phyloP scores from a whole-genome alignment of 306 rosid species.

The Rosa multiflora region DNA sequence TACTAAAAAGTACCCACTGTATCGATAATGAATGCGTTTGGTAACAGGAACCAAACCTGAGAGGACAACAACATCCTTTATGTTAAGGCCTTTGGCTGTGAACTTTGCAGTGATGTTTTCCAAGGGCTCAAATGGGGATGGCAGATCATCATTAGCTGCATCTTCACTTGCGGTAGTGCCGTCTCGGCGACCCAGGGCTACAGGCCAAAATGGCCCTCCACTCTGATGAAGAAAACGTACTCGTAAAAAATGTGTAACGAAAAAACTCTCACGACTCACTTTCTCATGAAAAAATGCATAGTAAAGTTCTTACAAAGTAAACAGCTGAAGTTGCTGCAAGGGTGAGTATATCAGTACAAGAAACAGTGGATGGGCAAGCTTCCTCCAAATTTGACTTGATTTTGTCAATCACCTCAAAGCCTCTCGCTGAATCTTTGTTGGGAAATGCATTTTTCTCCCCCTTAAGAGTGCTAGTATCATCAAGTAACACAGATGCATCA shows the following conservation, averaged over 20 bases:
- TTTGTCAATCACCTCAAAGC: constrained; percentile 74
- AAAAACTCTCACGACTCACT: not conserved
- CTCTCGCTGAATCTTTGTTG: constrained; percentile 67
- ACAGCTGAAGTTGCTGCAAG: constrained; percentile 84
- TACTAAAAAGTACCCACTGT: not conserved
- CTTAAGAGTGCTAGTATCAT: constrained; percentile 60
- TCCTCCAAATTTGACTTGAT: constrained; percentile 69
- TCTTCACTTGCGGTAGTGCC: constrained; percentile 61
- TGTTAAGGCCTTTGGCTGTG: constrained; percentile 58
- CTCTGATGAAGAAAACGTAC: constrained; percentile 28
- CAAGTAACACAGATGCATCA: constrained; percentile 78
- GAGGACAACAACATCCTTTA: constrained; percentile 75
- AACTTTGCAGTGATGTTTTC: constrained; percentile 65
- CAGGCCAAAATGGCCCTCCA: constrained; percentile 70
- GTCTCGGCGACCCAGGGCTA: constrained; percentile 80
- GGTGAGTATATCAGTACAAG: constrained; percentile 80
- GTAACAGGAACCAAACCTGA: constrained; percentile 45
- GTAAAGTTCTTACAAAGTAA: constrained; percentile 52
- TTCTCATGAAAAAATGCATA: not conserved
- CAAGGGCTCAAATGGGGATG: constrained; percentile 78
- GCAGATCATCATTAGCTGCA: constrained; percentile 56
- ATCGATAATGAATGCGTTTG: not conserved
- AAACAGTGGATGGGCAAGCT: constrained; percentile 80
- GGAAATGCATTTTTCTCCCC: constrained; percentile 81
- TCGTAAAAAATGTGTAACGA: not conserved